These are phyloP conservation scores for Hypoxylon cercidicola DNA, from an alignment of 495 filamentous ascomycete genomes.

Conservation along the genomic window DNA sequence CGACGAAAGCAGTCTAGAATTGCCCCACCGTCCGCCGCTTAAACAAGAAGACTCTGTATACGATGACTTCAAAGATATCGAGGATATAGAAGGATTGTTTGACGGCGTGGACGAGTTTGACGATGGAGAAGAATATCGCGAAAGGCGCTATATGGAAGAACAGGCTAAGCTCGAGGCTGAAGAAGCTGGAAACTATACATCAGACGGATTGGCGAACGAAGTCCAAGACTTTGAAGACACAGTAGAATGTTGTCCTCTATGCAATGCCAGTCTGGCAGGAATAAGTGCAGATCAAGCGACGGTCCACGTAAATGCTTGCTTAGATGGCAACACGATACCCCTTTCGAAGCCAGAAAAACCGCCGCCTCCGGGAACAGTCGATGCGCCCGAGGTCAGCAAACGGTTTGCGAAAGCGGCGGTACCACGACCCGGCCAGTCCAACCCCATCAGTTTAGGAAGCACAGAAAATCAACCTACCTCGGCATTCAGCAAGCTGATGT, in stretches of 20 bases:
- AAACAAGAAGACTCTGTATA: conserved; percentile 61
- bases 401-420: conserved; percentile 74
- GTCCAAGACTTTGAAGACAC: conserved; percentile 42
- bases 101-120: conserved; percentile 60
- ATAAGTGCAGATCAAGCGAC: conserved; percentile 66
- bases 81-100: conserved; percentile 67
- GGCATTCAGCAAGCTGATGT: conserved; percentile 93
- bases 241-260: conserved; percentile 76
- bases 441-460: conserved; percentile 70
- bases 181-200: conserved; percentile 53
- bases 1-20: conserved; percentile 38
- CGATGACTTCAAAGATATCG: conserved; percentile 68
- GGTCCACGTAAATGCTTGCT: conserved; percentile 91
- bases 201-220: conserved; percentile 46
- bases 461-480: conserved; percentile 58
- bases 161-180: conserved; percentile 67
- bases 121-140: conserved; percentile 70
- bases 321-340: conserved; percentile 79
- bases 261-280: conserved; percentile 68
- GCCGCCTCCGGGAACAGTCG: conserved; percentile 40
- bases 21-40: conserved; percentile 51
- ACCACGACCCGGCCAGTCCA: conserved; percentile 78
- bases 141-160: conserved; percentile 70
- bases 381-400: conserved; percentile 56
- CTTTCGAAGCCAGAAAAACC: conserved; percentile 47